Evolutionary conservation across 192 early-diverging fungal species (phyloP).

Genomic region (Linnemannia exigua): DNA sequence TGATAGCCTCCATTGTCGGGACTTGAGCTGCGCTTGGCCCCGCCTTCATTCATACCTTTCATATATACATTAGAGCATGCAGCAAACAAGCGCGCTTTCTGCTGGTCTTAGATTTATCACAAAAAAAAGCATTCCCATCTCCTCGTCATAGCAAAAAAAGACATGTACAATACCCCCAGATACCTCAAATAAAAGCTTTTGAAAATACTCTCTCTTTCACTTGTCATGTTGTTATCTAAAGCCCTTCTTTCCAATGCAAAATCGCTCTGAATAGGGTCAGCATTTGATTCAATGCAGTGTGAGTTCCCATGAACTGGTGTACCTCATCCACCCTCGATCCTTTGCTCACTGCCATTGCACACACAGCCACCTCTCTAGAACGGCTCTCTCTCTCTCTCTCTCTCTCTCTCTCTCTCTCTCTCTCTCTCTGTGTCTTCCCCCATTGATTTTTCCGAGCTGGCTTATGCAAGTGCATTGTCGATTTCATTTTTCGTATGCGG

Average conservation of each 20-base stretch:
- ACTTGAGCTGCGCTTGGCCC: conserved; percentile 1
- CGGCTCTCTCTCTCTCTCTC: not conserved
- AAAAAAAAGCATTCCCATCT: not conserved
- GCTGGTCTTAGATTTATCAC: not conserved
- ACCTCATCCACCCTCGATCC: not conserved
- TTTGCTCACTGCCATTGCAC: not conserved
- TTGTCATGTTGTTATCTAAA: not conserved
- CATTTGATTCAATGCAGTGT: not conserved
- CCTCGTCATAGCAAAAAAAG: not conserved
- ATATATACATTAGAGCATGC: not conserved
- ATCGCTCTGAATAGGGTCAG: not conserved
- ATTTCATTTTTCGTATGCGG: no score
- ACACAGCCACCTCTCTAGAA: not conserved
- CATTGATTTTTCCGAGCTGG: not conserved
- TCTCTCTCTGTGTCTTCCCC: not conserved
- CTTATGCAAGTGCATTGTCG: not conserved
- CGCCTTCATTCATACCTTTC: not conserved
- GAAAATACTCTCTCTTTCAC: not conserved
- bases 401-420: not conserved
- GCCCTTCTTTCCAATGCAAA: no score
- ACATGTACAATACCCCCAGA: not conserved
- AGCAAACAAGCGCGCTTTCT: not conserved
- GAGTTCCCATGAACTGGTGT: not conserved
- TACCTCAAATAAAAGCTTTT: not conserved
- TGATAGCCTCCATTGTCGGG: not conserved